Conservation (phyloP, 805 yeast species). For the Sugiyamaella smithiae region DNA sequence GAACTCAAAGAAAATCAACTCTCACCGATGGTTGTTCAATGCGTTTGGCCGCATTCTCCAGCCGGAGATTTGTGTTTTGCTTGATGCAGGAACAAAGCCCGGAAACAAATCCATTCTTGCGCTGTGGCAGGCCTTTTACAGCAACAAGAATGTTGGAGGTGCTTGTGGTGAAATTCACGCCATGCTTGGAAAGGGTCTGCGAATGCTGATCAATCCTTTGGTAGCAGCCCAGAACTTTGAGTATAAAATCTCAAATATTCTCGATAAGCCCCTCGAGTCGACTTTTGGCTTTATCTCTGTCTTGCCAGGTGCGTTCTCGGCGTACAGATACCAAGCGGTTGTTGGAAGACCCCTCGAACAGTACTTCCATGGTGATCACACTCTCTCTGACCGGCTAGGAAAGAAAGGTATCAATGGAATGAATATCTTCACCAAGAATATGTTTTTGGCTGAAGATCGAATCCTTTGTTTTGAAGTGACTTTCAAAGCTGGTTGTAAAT, state of each 20-base stretch:
- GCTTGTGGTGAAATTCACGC: conserved; percentile 74
- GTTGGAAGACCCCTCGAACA: conserved; percentile 64
- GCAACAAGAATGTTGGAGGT: conserved; percentile 59
- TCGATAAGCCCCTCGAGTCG: conserved; percentile 65
- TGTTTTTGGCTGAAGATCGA: conserved; percentile 70
- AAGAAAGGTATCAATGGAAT: conserved; percentile 57
- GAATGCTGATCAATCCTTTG: conserved; percentile 50
- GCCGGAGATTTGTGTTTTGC: conserved; percentile 54
- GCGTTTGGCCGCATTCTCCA: conserved; percentile 56
- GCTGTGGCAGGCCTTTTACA: conserved; percentile 62
- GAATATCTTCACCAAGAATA: conserved; percentile 63
- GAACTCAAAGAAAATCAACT: conserved; percentile 62
- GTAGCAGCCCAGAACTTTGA: conserved; percentile 67
- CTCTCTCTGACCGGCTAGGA: conserved; percentile 45
- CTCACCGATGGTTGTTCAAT: conserved; percentile 69
- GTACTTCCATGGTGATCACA: conserved; percentile 63
- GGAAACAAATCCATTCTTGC: conserved; percentile 53
- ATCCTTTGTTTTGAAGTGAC: conserved; percentile 64
- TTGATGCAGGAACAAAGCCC: conserved; percentile 68
- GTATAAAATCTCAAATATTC: conserved; percentile 62
- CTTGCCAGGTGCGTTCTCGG: conserved; percentile 68
- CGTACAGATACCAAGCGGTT: conserved; percentile 58
- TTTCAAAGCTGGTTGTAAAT: conserved; percentile 53
- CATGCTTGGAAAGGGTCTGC: conserved; percentile 45
- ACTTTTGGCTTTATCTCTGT: conserved; percentile 63